phyloP scores from a whole-genome alignment of 768 basidiomycete species.

The Kwoniella dejecticola region DNA sequence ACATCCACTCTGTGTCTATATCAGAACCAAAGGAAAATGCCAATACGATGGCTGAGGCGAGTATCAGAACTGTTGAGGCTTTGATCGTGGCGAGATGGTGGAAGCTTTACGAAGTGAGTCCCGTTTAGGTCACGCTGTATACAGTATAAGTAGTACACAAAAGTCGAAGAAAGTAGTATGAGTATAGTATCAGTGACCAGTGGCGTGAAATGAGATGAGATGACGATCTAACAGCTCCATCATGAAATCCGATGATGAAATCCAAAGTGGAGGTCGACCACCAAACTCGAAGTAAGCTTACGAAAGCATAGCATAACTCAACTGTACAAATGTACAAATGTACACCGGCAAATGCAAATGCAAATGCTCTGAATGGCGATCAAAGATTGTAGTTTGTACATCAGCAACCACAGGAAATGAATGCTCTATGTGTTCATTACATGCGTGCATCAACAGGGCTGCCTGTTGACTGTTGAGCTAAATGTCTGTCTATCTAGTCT shows the following conservation, averaged over 20 bases:
- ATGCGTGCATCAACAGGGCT: slow-evolving; percentile 2
- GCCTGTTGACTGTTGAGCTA: slow-evolving; percentile 4
- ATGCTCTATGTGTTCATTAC: too few relatives aligned
- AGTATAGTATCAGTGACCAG: too few relatives aligned
- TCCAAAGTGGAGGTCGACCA: neutral
- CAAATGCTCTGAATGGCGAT: too few relatives aligned
- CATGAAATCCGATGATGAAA: neutral
- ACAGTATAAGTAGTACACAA: too few relatives aligned
- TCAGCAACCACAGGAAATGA: too few relatives aligned
- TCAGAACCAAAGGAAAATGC: neutral
- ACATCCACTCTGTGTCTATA: slow-evolving; percentile 25
- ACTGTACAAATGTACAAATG: too few relatives aligned
- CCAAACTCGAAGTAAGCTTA: neutral
- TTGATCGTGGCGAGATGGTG: neutral
- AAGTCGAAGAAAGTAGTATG: too few relatives aligned
- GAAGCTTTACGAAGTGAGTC: neutral
- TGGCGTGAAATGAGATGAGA: too few relatives aligned
- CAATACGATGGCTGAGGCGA: neutral
- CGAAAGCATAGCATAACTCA: neutral
- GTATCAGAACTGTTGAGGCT: slow-evolving; percentile 8
- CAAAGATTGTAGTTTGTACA: too few relatives aligned
- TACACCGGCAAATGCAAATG: too few relatives aligned
- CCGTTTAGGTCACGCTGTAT: too few relatives aligned
- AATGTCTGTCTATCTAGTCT: too few relatives aligned
- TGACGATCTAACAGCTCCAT: neutral